Base-by-base conservation (phyloP, 164 flowering plant genomes). In the Umbellularia californica region DNA sequence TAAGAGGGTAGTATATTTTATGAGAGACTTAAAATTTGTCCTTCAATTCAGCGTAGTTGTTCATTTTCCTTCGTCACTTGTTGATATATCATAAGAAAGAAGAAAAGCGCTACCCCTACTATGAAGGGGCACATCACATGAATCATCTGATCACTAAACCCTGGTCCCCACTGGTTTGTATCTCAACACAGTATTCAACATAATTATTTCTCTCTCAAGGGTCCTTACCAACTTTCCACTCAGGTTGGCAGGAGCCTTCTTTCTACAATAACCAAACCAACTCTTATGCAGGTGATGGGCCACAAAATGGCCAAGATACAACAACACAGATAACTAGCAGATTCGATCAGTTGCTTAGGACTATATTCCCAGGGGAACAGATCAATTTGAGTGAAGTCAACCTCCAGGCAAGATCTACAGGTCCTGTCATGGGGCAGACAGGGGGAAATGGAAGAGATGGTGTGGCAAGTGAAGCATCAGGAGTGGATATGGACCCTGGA, bases 401-500 rank as follows among this genome's bases (percentile, higher is more conserved):
- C 47, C 68, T 66, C 58, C 81, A 79, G 63, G 74, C 60, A 33
- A n/a, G 65, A 35, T 51, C 71, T 76, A 58, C 71, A 41, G 72
- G 47, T 11, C 67, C 82, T 52, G 62, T 58, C 72, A 19, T 73
- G 15, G 81, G 71, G 47, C 77, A 76, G 68, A 65, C 41, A 12
- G 78, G 66, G 69, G 64, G 66, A 50, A 70, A 83, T 50, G 62
- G 73, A 28, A 65, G 72, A 35, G 77, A 74, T 71, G 72, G 72
- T 22, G 73, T 58, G 75, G 50, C 79, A 64, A 80, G 74, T 55
- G 88, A 76, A 69, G 76, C 80, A 69, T 72, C 78, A 50, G 64
- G 82, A 50, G 70, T 72, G 41, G 77, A 77, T 74, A 20, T 51
- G 25, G 86, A 84, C 60, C 89, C 86, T 69, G 92, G 90, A 50